Conservation (phyloP, 176 grass and related monocot genomes). For the Bonia amplexicaulis region DNA sequence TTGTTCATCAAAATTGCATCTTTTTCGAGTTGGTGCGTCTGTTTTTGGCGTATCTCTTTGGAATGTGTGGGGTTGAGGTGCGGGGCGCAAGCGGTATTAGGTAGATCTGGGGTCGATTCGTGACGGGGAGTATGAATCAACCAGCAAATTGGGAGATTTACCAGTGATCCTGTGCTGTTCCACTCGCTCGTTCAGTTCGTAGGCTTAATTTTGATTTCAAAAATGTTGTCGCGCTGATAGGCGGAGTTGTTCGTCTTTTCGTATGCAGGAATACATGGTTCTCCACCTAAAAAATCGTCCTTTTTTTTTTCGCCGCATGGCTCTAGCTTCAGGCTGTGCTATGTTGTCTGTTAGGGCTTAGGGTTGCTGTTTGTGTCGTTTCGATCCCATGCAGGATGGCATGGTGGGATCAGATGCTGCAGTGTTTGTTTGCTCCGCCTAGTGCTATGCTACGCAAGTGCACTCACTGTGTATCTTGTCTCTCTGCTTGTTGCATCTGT, state of each 20-base stretch:
- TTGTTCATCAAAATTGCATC: background rate
- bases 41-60: conserved; percentile 28
- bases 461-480: conserved; percentile 11
- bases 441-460: conserved; percentile 9
- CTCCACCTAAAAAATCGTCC: background rate
- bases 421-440: conserved; percentile 14
- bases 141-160: background rate
- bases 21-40: conserved; percentile 17
- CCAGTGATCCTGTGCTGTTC: background rate
- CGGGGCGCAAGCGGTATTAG: background rate
- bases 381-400: conserved; percentile 21
- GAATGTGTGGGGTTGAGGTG: background rate
- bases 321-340: background rate
- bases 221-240: background rate
- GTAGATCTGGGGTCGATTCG: conserved; percentile 33
- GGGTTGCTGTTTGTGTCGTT: conserved; percentile 9
- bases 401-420: conserved; percentile 14
- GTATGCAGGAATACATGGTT: background rate
- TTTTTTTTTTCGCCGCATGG: background rate
- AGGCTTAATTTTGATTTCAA: background rate
- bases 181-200: background rate
- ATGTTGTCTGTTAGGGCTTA: background rate
- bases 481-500: conserved; percentile 28
- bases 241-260: background rate
- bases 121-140: background rate